These are phyloP conservation scores for Salisapilia sapeloensis DNA, from an alignment of 352 stramenopile species.

Conservation along the genomic window DNA sequence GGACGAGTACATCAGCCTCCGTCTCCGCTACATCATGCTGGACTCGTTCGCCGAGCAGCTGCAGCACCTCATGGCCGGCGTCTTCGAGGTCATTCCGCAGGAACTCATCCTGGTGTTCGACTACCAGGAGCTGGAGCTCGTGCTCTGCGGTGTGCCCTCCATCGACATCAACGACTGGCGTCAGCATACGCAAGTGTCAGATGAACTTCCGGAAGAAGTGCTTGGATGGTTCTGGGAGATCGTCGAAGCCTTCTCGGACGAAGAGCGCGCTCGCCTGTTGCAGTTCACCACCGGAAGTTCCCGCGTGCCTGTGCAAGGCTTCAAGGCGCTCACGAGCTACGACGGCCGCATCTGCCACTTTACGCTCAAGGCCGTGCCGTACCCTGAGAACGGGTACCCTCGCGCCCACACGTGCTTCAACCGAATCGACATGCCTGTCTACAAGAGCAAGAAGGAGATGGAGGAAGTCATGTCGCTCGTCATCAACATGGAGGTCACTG, in stretches of 20 bases:
- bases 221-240: conserved; percentile 62
- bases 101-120: conserved; percentile 73
- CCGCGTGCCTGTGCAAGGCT: conserved; percentile 43
- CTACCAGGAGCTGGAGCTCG: conserved; percentile 68
- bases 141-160: conserved; percentile 61
- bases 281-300: conserved; percentile 39
- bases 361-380: conserved; percentile 37
- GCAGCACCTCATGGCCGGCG: conserved; percentile 81
- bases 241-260: conserved; percentile 28
- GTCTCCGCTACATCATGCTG: conserved; percentile 92
- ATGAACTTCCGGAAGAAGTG: conserved; percentile 55
- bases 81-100: conserved; percentile 95
- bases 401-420: conserved; percentile 31
- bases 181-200: conserved; percentile 75
- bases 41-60: conserved; percentile 89
- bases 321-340: conserved; percentile 41
- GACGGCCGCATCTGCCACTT: conserved; percentile 43
- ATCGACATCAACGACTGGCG: conserved; percentile 79
- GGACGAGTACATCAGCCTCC: conserved; percentile 91
- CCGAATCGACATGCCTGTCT: conserved; percentile 85
- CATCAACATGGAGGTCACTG: conserved; percentile 90
- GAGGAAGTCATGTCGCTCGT: conserved; percentile 87
- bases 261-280: conserved; percentile 27
- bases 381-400: conserved; percentile 32
- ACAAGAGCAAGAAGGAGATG: conserved; percentile 84